A percentile compares a stretch with the other conserved stretches of the same genome.
Evolutionary conservation across 2,329 filamentous ascomycete species (phyloP).

Genomic region (Xylariales sp.): DNA sequence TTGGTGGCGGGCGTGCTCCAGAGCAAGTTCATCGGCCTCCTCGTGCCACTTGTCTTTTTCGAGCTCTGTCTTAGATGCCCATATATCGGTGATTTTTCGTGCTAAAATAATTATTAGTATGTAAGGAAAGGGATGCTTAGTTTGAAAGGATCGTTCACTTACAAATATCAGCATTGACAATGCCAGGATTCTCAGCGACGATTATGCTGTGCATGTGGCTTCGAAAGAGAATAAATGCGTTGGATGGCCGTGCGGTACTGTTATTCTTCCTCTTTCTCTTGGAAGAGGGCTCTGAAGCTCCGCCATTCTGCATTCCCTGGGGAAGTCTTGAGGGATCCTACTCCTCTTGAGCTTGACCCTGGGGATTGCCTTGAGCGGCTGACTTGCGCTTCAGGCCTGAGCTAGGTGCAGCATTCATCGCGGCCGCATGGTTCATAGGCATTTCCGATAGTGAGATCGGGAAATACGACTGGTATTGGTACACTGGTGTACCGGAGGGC

Average conservation of each 20-base stretch:
- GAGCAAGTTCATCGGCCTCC: background rate
- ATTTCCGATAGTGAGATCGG: too few relatives aligned
- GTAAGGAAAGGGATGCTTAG: background rate
- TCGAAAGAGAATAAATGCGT: background rate
- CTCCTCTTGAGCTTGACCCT: background rate
- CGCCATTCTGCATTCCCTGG: background rate
- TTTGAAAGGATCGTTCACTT: background rate
- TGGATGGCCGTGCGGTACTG: background rate
- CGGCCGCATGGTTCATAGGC: background rate
- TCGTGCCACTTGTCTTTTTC: background rate
- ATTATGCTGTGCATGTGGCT: background rate
- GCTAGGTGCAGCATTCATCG: background rate
- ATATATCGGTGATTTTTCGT: background rate
- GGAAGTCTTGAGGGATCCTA: background rate
- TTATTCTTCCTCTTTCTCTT: background rate
- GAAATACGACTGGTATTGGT: background rate
- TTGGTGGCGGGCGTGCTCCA: background rate
- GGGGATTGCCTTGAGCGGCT: background rate
- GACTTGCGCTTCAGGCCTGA: background rate
- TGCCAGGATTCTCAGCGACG: background rate
- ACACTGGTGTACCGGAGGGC: background rate
- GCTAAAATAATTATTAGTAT: background rate
- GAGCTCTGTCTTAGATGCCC: background rate
- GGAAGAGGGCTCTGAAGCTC: background rate
- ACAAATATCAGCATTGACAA: background rate